Base-by-base conservation (phyloP, 2,329 filamentous ascomycete species). In the Knufia petricola region DNA sequence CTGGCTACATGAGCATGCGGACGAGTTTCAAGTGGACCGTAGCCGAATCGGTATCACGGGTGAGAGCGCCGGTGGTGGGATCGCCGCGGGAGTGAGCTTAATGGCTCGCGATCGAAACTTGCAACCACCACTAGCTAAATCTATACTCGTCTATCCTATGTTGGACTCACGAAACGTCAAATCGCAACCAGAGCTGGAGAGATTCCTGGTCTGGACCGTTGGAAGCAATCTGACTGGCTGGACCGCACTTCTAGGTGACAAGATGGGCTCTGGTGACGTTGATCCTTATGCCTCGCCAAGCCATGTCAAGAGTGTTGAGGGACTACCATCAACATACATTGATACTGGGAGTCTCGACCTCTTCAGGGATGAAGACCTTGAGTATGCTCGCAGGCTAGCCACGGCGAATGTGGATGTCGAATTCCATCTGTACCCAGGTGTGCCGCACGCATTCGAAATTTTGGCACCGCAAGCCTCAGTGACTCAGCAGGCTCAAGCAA, bases 71-170 rank as follows among this genome's bases (percentile, higher is more conserved):
- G 72, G 72, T 1, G 71, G 64, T 12, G 65, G 64, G 1, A 56
- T 74, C 1, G 68, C 68, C 0, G 66, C 69, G 1, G 62, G 59
- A 4, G 55, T 67, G 26, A 61, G 64, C 1, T 55, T 72, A 40
- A 59, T 68, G 51, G 67, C 67, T 6, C 58, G 67, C 17, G 64
- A 69, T 50, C 51, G 58, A 43, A 54, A 34, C 9, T 48, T 58
- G 3, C 55, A 50, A 37, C 67, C 57, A 48, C 59, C 54, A 32
- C 53, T 65, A 48, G 64, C 58, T 34, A 68, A 64, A 58, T 65
- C 72, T 58, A 62, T 74, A 38, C 63, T 74, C 9, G 60, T 69
- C 39, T 69, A 69, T 42, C 70, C 69, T 2, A 74, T 74, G 71
- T 59, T 75, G 10, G 70, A 75, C 54, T 68, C 74, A 40, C 65